Conservation (phyloP, 73 alveolate genomes). For the Paramecium sexaurelia region DNA sequence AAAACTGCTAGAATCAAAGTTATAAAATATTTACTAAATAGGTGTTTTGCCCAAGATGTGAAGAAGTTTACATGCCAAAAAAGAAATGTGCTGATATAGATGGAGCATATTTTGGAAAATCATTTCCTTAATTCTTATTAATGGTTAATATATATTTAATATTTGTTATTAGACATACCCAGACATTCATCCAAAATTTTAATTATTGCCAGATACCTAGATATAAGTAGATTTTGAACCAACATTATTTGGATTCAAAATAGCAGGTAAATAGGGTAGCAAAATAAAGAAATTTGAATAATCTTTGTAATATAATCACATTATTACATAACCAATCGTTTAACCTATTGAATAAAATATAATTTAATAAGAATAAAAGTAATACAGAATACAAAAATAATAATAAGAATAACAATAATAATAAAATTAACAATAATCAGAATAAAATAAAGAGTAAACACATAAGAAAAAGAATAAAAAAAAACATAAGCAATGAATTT, state of each 20-base stretch:
- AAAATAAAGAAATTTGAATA: not conserved
- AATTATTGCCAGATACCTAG: conserved; percentile 24
- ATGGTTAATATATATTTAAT: conserved; percentile 25
- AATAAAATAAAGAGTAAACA: not conserved
- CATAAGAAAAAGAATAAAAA: not conserved
- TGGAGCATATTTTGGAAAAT: conserved; percentile 82
- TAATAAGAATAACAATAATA: not conserved
- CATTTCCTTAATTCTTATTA: conserved; percentile 70
- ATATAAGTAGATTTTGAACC: conserved; percentile 44
- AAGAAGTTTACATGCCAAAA: conserved; percentile 94
- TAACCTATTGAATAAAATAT: not conserved
- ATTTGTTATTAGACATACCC: conserved; percentile 27
- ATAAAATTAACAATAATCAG: not conserved
- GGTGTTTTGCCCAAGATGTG: conserved; percentile 91
- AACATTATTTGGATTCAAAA: conserved; percentile 52
- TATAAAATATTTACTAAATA: not conserved
- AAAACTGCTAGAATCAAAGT: conserved; percentile 90
- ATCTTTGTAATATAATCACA: not conserved
- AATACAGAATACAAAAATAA: not conserved
- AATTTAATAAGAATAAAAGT: not conserved
- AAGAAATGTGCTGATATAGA: conserved; percentile 84
- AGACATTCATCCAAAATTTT: conserved; percentile 18
- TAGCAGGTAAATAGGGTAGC: conserved; percentile 46
- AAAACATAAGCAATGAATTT: not conserved
- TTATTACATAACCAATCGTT: not conserved